A percentile compares a stretch with the other conserved stretches of the same genome.
Conservation (phyloP, 257 asterid species). For the Scutellaria galericulata region DNA sequence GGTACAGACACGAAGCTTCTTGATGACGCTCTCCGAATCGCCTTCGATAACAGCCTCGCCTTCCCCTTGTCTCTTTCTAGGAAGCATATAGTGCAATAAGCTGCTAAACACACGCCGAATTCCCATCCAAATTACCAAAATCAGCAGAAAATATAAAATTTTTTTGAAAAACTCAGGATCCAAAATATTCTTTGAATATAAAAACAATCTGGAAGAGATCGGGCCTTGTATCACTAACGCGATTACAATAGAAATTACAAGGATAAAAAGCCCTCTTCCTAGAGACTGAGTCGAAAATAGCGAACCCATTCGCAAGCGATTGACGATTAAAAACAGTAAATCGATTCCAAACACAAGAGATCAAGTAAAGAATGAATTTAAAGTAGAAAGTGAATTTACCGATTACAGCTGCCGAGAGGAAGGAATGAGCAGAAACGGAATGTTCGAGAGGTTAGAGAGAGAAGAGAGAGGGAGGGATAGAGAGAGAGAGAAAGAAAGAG, state of each 20-base stretch:
- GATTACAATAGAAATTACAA: conserved; percentile 18
- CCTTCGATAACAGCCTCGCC: conserved; percentile 78
- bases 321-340: conserved; percentile 36
- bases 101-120: conserved; percentile 61
- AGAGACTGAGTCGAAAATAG: conserved; percentile 15
- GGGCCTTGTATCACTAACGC: conserved; percentile 29
- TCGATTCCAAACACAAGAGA: conserved; percentile 35
- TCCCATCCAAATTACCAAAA: conserved; percentile 59
- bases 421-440: conserved; percentile 45
- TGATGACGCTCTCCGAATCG: conserved; percentile 49
- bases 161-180: conserved; percentile 31
- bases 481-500: not conserved
- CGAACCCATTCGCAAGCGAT: conserved; percentile 40
- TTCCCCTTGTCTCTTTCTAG: conserved; percentile 92
- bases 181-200: conserved; percentile 20
- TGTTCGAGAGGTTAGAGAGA: conserved; percentile 25
- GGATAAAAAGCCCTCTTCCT: conserved; percentile 32
- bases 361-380: conserved; percentile 36
- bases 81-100: conserved; percentile 93
- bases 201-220: conserved; percentile 40
- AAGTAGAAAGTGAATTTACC: conserved; percentile 49
- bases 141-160: conserved; percentile 34
- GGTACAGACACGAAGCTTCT: conserved; percentile 61
- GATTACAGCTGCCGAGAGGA: conserved; percentile 50
- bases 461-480: not conserved